Percentiles rank a stretch among this genome's conserved stretches.
Conservation (phyloP, 768 basidiomycete species). For the Xerocomellus chrysenteron region DNA sequence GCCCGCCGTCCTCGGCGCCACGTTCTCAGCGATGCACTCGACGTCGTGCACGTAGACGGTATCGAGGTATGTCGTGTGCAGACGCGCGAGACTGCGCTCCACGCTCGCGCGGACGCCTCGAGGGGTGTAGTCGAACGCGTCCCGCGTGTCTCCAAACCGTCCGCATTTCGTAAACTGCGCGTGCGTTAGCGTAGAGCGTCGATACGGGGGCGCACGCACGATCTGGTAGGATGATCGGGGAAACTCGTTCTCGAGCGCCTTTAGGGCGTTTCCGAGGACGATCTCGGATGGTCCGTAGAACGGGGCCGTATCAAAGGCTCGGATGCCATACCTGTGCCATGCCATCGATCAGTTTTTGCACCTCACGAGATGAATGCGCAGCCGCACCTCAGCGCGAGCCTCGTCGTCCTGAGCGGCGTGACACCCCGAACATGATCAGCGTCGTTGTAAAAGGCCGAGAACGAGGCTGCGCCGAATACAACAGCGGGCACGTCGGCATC, state of each 20-base stretch:
- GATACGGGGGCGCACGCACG: constrained; percentile 35
- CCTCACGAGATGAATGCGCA: neutral
- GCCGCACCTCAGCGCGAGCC: constrained; percentile 72
- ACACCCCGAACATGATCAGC: constrained; percentile 56
- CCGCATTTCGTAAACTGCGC: constrained; percentile 84
- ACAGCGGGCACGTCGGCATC: constrained; percentile 43
- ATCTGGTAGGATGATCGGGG: constrained; percentile 77
- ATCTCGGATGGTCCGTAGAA: constrained; percentile 82
- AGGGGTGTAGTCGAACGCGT: constrained; percentile 74
- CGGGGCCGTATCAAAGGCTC: constrained; percentile 78
- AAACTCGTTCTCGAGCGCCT: constrained; percentile 61
- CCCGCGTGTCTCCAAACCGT: constrained; percentile 54
- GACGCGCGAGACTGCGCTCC: constrained; percentile 59
- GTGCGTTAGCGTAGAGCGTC: neutral
- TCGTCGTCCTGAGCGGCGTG: constrained; percentile 61
- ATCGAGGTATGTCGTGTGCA: constrained; percentile 79
- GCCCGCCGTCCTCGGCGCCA: constrained; percentile 51
- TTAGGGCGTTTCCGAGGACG: constrained; percentile 65
- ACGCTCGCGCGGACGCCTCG: constrained; percentile 64
- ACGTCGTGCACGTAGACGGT: constrained; percentile 82
- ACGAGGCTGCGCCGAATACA: constrained; percentile 70
- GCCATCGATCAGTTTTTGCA: neutral
- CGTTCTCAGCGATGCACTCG: constrained; percentile 65
- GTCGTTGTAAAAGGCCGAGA: constrained; percentile 66
- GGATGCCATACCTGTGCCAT: constrained; percentile 69